Conservation (phyloP, 1,284 basidiomycete genomes). For the Cryptococcus sp. region DNA sequence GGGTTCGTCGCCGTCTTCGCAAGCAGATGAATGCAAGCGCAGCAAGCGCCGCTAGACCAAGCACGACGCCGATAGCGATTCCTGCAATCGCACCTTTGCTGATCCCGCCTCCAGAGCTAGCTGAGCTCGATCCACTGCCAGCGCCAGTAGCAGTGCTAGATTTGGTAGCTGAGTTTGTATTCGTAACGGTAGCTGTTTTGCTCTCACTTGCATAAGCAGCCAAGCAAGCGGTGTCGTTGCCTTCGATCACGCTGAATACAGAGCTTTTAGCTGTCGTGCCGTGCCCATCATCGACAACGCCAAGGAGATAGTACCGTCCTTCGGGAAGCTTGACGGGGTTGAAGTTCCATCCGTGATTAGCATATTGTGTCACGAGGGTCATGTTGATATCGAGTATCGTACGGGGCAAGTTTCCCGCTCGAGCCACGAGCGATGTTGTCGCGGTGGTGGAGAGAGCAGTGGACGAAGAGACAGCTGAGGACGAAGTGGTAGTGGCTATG, state of each 20-base stretch:
- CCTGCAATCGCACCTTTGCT: slow-evolving; percentile 45
- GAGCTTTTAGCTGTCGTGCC: slow-evolving; percentile 18
- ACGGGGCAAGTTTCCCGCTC: slow-evolving; percentile 1
- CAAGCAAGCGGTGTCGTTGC: slow-evolving; percentile 34
- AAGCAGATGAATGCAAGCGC: slow-evolving; percentile 28
- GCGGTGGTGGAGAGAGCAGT: slow-evolving; percentile 8
- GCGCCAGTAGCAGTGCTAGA: slow-evolving; percentile 4
- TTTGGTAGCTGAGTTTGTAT: not conserved
- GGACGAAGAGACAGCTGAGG: slow-evolving; percentile 5
- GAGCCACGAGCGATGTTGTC: not conserved
- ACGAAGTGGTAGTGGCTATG: slow-evolving; percentile 5
- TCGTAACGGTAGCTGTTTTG: slow-evolving; percentile 3
- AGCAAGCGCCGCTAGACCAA: slow-evolving; percentile 25
- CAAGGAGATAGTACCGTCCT: slow-evolving; percentile 39
- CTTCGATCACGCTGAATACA: slow-evolving; percentile 35
- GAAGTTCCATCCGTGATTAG: slow-evolving; percentile 23
- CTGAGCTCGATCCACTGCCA: not conserved
- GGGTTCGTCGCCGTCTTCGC: slow-evolving; percentile 6
- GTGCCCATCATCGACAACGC: slow-evolving; percentile 23
- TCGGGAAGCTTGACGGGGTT: slow-evolving; percentile 27
- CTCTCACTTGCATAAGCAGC: slow-evolving; percentile 9
- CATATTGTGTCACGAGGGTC: slow-evolving; percentile 25
- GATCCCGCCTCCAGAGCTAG: slow-evolving; percentile 17
- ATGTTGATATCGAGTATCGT: slow-evolving; percentile 26
- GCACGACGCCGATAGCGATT: slow-evolving; percentile 41